Evolutionary conservation across 1,284 basidiomycete genomes (phyloP).

Genomic region (Puccinia novopanici): DNA sequence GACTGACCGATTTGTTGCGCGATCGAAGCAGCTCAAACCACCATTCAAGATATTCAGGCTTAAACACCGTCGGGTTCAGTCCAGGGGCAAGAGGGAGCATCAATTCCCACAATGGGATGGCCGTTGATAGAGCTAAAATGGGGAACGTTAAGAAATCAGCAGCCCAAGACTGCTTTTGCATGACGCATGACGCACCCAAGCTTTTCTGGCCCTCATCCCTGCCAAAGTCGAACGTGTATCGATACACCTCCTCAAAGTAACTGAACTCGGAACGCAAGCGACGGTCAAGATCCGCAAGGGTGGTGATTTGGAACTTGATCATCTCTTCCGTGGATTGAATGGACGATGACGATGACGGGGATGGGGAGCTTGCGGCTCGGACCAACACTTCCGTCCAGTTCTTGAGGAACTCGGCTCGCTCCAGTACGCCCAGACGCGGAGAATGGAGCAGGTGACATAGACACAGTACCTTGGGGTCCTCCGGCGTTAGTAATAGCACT

Average conservation of each 20-base stretch:
- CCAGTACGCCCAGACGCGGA: constrained; percentile 37
- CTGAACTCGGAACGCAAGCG: constrained; percentile 19
- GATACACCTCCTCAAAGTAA: constrained; percentile 51
- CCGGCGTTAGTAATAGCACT: constrained; percentile 23
- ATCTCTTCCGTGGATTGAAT: constrained; percentile 4
- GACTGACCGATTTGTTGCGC: constrained; percentile 39
- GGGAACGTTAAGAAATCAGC: not conserved
- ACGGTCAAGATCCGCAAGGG: constrained; percentile 28
- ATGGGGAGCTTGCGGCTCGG: not conserved
- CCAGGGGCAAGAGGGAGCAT: constrained; percentile 35
- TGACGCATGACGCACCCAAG: constrained; percentile 20
- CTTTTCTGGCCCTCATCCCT: constrained; percentile 51
- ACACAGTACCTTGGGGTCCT: constrained; percentile 49
- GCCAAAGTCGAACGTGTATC: constrained; percentile 47
- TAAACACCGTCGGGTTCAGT: constrained; percentile 5
- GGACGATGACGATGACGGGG: not conserved
- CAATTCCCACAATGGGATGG: constrained; percentile 48
- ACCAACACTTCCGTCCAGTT: constrained; percentile 29
- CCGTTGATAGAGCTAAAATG: constrained; percentile 33
- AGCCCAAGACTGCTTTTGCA: too few species aligned
- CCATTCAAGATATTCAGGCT: constrained; percentile 44
- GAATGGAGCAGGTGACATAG: constrained; percentile 36
- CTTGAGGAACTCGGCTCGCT: constrained; percentile 16
- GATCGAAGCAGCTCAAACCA: constrained; percentile 47
- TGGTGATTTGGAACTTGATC: constrained; percentile 27